Evolutionary conservation across 1,284 basidiomycete species (phyloP), one percentile per base, ranked within the genome.

Genomic region (Naganishia albida): DNA sequence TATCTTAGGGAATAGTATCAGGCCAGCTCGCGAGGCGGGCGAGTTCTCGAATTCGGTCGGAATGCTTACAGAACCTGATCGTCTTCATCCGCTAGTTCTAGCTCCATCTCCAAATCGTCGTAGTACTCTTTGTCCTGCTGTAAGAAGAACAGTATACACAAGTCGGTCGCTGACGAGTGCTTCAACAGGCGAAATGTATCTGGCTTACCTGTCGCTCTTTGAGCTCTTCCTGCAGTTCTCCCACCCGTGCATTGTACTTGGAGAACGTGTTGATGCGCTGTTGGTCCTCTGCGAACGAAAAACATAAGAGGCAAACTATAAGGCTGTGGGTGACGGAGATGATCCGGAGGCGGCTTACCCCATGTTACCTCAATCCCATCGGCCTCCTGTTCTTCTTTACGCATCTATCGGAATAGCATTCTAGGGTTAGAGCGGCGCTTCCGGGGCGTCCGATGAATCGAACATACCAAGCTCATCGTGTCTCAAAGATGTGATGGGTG

Each of bases 91-190:
- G 88, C 86, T 18, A 97, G 85, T 77, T 97, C 93, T 18, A 97
- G 83, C 74, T 98, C 92, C 67, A 86, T 90, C 1, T 85, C 81
- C 28, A 97, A 83, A 74, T 96, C 92, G 70, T 96, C 93, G 15
- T 96, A 84, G 7, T 91, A 88, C 72, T 97, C 93, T 77, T 93
- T 94, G 78, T 95, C 91, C 82, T 90, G 86, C 88, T 93, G 74
- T 25, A 7, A 13, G 18, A 10, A 4, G 34, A 34, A 10, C 34
- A 18, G 53, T 28, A 28, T 34, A 25, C 39, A 20, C 3, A 26
- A 20, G 28, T 30, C 38, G 8, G 25, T 15, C 26, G 18, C 7
- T 28, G 4, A 2, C 23, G 13, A 26, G 15, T 7, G 30, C 16
- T 16, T 13, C 18, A 26, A 44, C 20, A 20, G 1, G 15, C n/a